Evolutionary conservation across 257 asterid genomes (phyloP).

Genomic region (Fraxinus pennsylvanica): DNA sequence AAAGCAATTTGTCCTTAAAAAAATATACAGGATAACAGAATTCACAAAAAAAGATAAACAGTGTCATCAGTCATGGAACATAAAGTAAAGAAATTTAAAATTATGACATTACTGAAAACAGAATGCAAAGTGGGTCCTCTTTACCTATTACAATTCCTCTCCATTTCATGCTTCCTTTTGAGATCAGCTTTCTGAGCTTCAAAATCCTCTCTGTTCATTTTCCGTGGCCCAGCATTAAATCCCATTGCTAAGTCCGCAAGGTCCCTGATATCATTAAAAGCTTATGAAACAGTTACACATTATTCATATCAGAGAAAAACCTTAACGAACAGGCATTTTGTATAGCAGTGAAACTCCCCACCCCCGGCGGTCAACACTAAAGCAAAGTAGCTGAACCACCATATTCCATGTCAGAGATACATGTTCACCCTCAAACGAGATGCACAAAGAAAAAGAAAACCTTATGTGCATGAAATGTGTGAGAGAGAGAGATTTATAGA

Average conservation of each 20-base stretch:
- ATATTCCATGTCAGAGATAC: not conserved
- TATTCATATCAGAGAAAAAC: not conserved
- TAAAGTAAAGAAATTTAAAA: not conserved
- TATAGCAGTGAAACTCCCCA: slow-evolving; percentile 9
- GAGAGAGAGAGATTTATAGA: not conserved
- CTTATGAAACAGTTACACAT: not conserved
- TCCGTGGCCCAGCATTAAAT: slow-evolving; percentile 56
- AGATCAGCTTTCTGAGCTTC: slow-evolving; percentile 89
- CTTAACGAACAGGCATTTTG: not conserved
- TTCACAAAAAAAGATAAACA: not conserved
- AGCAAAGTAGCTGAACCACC: not conserved
- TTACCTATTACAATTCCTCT: slow-evolving; percentile 70
- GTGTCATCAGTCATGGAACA: not conserved
- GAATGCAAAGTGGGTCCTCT: not conserved
- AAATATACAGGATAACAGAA: not conserved
- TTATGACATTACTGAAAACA: not conserved
- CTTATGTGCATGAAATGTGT: not conserved
- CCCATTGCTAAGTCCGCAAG: slow-evolving; percentile 87
- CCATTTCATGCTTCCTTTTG: slow-evolving; percentile 81
- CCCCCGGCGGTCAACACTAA: too few relatives aligned
- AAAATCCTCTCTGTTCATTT: slow-evolving; percentile 83
- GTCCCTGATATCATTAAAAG: slow-evolving; percentile 53
- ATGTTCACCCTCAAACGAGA: not conserved
- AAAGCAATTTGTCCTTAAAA: not conserved
- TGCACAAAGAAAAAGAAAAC: not conserved